Evolutionary conservation across 2,329 filamentous ascomycete species (phyloP).

Genomic region (Dichotomopilus funicola): DNA sequence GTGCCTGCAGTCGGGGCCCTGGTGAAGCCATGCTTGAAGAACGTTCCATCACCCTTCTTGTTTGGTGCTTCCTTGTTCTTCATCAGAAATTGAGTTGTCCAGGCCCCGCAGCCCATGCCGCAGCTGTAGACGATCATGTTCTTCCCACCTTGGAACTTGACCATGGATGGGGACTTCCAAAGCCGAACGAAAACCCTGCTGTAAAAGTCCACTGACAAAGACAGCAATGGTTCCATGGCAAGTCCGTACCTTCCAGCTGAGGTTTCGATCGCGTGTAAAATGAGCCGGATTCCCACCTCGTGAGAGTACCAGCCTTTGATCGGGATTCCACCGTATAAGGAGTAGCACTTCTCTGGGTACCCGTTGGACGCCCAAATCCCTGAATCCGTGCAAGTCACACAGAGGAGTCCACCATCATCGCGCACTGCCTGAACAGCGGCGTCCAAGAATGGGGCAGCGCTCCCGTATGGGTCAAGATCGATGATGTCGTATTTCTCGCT

Average conservation of each 20-base stretch:
- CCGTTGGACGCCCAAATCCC: constrained; percentile 91
- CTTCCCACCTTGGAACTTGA: constrained; percentile 86
- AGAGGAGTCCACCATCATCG: constrained; percentile 81
- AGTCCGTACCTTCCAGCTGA: constrained; percentile 81
- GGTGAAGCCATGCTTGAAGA: constrained; percentile 72
- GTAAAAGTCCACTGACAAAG: constrained; percentile 94
- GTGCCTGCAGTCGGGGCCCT: constrained; percentile 61
- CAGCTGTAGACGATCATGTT: constrained; percentile 93
- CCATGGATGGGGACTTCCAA: constrained; percentile 69
- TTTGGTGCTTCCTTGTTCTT: constrained; percentile 59
- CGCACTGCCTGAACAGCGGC: constrained; percentile 78
- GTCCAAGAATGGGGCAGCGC: constrained; percentile 87
- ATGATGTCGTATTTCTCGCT: constrained; percentile 77
- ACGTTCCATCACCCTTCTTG: constrained; percentile 62
- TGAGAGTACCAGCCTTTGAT: constrained; percentile 81
- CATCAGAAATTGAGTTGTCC: constrained; percentile 74
- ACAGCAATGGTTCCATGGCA: constrained; percentile 82
- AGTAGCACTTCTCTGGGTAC: constrained; percentile 89
- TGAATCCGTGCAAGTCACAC: constrained; percentile 94
- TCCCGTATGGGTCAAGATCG: constrained; percentile 93
- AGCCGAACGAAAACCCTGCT: constrained; percentile 82
- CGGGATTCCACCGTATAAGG: constrained; percentile 86
- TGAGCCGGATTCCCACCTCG: constrained; percentile 80
- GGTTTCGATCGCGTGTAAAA: constrained; percentile 73
- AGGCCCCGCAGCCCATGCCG: constrained; percentile 84